Evolutionary conservation across 1,284 basidiomycete genomes (phyloP), one percentile per base, ranked within the genome.

Genomic region (Ustilago loliicola): DNA sequence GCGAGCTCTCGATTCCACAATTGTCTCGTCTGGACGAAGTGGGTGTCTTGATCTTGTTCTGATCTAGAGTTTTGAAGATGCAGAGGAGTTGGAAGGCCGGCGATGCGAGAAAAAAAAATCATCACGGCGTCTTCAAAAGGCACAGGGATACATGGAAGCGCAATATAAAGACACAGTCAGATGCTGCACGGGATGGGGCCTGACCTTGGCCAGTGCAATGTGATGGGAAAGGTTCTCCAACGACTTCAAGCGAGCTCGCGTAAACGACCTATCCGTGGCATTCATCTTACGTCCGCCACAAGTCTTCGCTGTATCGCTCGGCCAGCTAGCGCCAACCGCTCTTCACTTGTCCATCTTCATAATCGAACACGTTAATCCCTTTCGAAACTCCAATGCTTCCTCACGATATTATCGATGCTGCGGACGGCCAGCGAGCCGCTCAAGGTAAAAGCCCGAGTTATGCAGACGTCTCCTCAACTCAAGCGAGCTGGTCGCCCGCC

Each of bases 401-500:
- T 19, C 27, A 29, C 30, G 32, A 59, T 19, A 17, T 13, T 15
- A 21, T 21, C 7, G 25, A 23, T 13, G 10, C 34, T 36, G 48
- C 23, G 7, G 34, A 51, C 17, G 48, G 34, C 32, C 47, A 48
- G n/a, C 3, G 29, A 10, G 15, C 32, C 13, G 17, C 27, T 7
- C 58, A 50, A 7, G 11, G n/a, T 15, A 48, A 50, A 17, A 52
- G 47, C 34, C 58, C 57, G 8, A 11, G 5, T 15, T 23, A 38
- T 23, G 17, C 21, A 3, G 42, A 36, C 25, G 32, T 40, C 32
- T n/a, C 48, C 9, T 65, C 56, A 19, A 32, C 47, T 19, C 42
- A 34, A 10, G 55, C 47, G 21, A 27, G 3, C 15, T 58, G 48
- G 48, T 58, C 55, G 3, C 63, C 55, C 6, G 36, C 29, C 4